phyloP scores from a whole-genome alignment of 352 stramenopile genomes.

The Pythium plurisporium region DNA sequence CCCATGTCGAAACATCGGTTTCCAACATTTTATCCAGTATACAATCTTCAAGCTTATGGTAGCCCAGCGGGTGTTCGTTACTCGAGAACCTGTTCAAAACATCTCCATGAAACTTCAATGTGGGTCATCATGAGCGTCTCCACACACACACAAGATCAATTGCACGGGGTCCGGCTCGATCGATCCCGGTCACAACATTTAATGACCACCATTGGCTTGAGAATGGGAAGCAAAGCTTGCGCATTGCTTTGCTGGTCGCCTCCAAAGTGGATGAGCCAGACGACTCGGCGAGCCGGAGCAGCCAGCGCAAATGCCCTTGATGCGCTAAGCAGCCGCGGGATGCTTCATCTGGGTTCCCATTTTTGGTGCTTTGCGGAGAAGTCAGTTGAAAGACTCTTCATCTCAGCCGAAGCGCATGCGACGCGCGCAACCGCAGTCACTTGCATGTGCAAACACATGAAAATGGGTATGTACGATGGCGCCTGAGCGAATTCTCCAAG shows the following conservation, averaged over 20 bases:
- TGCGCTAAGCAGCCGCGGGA: slow-evolving; percentile 1
- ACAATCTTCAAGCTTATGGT: background rate
- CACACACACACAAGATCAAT: too few relatives aligned
- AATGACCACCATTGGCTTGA: too few relatives aligned
- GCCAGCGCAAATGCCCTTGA: background rate
- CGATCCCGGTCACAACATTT: too few relatives aligned
- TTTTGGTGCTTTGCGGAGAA: too few relatives aligned
- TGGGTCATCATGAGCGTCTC: background rate
- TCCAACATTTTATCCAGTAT: background rate
- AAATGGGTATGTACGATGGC: too few relatives aligned
- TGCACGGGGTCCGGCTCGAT: background rate
- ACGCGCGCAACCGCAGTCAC: too few relatives aligned
- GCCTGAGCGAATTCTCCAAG: background rate
- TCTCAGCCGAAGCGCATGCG: too few relatives aligned
- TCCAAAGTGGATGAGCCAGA: background rate
- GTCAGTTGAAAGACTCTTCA: too few relatives aligned
- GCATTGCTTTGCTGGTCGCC: background rate
- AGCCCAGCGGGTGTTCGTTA: background rate
- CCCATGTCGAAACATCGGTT: slow-evolving; percentile 14
- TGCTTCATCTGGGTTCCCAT: too few relatives aligned
- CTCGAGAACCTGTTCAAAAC: slow-evolving; percentile 7
- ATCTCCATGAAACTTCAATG: slow-evolving; percentile 4
- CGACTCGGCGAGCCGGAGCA: background rate
- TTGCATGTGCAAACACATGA: too few relatives aligned
- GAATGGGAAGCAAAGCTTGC: background rate